A percentile compares a stretch with the other conserved stretches of the same genome.
Evolutionary conservation across 192 early-diverging fungal genomes (phyloP).

Genomic region (Backusella macrospora): DNA sequence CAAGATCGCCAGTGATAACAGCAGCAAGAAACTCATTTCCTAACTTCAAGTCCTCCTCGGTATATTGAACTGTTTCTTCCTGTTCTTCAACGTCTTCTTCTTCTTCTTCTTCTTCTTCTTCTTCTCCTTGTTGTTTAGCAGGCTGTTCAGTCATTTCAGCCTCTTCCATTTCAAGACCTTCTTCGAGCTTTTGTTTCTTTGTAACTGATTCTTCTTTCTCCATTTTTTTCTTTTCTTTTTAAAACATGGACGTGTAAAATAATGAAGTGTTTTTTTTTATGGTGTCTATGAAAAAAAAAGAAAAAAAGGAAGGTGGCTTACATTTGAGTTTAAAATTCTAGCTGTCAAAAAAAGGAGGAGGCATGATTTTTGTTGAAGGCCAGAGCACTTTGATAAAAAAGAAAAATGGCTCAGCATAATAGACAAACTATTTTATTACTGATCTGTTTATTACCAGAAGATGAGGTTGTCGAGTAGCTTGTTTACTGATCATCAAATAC

Average conservation of each 20-base stretch:
- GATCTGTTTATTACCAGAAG: no score
- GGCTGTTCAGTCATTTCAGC: not conserved
- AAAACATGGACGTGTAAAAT: not conserved
- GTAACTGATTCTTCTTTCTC: not conserved
- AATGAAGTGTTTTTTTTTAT: not conserved
- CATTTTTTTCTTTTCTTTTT: not conserved
- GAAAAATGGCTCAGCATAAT: no score
- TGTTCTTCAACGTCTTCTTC: slow-evolving; percentile 3
- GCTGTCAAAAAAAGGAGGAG: not conserved
- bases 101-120: not conserved
- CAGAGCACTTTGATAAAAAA: no score
- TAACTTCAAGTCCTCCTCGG: slow-evolving; percentile 33
- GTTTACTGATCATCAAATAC: no score
- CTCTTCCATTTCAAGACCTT: not conserved
- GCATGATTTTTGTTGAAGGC: no score
- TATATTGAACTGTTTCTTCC: slow-evolving; percentile 30
- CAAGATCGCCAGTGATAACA: slow-evolving; percentile 32
- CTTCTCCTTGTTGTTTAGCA: not conserved
- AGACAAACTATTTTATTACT: no score
- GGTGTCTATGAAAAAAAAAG: not conserved
- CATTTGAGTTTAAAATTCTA: not conserved
- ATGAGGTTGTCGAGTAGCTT: no score
- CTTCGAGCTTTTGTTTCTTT: slow-evolving; percentile 15
- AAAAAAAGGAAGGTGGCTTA: slow-evolving; percentile 10
- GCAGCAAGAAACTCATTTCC: slow-evolving; percentile 34